These are phyloP conservation scores for Penicillium sp. DNA, from an alignment of 2,329 filamentous ascomycete species.

Conservation along the genomic window DNA sequence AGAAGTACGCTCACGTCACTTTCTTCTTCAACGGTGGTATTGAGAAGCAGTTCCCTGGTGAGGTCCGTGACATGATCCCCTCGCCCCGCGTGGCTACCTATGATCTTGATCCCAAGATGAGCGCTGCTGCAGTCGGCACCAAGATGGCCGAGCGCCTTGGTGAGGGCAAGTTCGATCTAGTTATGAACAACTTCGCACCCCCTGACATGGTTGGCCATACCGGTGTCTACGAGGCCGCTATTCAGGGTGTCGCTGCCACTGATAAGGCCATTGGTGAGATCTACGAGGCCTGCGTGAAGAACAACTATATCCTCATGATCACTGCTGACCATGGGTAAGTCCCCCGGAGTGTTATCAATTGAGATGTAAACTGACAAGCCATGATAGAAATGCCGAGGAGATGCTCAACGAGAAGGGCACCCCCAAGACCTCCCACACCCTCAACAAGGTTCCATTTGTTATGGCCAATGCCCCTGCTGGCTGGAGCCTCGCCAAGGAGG, in stretches of 20 bases:
- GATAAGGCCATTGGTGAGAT: constrained; percentile 94
- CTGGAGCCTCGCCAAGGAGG: constrained; percentile 81
- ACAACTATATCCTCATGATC: constrained; percentile 91
- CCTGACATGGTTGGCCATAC: constrained; percentile 99
- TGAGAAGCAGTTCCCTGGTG: constrained; percentile 91
- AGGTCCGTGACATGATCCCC: constrained; percentile 90
- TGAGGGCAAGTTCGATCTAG: constrained; percentile 87
- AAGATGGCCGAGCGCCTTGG: constrained; percentile 86
- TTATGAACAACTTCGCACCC: constrained; percentile 99
- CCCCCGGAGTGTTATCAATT: not conserved
- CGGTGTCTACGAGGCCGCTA: constrained; percentile 92
- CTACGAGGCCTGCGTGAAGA: constrained; percentile 90
- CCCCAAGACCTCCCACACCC: constrained; percentile 97
- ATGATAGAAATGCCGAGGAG: constrained; percentile 82
- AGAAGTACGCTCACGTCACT: constrained; percentile 99
- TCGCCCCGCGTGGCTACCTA: constrained; percentile 96
- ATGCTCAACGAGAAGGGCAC: constrained; percentile 97
- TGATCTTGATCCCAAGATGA: constrained; percentile 95
- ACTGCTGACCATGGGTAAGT: constrained; percentile 87
- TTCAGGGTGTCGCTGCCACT: constrained; percentile 81
- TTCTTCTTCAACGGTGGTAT: constrained; percentile 99
- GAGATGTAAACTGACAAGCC: constrained; percentile 23
- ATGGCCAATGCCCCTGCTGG: constrained; percentile 95
- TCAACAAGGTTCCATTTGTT: constrained; percentile 96
- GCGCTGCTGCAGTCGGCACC: constrained; percentile 83